These are phyloP conservation scores for Sporothrix pallida DNA, from an alignment of 2,329 filamentous ascomycete species.

Conservation along the genomic window DNA sequence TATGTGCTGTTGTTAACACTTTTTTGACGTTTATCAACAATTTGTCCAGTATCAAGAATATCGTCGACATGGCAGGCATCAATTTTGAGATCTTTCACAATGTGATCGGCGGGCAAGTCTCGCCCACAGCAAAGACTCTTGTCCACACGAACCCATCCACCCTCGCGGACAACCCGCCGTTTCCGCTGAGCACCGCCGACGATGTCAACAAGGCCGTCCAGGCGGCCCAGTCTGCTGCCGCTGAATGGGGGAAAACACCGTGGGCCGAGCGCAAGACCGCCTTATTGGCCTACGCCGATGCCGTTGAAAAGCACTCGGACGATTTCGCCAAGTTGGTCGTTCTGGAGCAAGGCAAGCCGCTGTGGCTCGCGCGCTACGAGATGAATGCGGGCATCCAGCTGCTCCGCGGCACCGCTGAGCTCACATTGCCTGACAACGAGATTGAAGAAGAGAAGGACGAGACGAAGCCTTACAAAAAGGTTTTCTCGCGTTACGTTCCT, in stretches of 20 bases:
- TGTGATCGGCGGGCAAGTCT: neutral
- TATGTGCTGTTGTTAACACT: neutral
- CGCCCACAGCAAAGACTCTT: neutral
- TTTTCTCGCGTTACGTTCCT: neutral
- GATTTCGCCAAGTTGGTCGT: neutral
- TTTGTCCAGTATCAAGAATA: neutral
- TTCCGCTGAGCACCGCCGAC: neutral
- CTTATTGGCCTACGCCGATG: neutral
- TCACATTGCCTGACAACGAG: neutral
- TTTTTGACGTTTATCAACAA: neutral
- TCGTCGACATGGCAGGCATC: neutral
- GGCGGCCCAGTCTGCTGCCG: constrained; percentile 5
- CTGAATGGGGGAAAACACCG: neutral
- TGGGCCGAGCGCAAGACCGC: neutral
- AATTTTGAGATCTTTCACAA: neutral
- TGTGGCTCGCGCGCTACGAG: neutral
- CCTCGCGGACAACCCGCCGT: neutral
- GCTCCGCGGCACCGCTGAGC: neutral
- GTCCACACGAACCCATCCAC: neutral
- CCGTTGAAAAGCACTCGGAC: neutral
- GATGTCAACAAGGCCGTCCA: neutral
- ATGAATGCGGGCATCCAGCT: neutral
- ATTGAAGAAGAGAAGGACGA: neutral
- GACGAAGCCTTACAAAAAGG: neutral
- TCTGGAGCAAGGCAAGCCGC: neutral